Evolutionary conservation across 768 basidiomycete species (phyloP), one percentile per base, ranked within the genome.

Genomic region (Boletus insuetus): DNA sequence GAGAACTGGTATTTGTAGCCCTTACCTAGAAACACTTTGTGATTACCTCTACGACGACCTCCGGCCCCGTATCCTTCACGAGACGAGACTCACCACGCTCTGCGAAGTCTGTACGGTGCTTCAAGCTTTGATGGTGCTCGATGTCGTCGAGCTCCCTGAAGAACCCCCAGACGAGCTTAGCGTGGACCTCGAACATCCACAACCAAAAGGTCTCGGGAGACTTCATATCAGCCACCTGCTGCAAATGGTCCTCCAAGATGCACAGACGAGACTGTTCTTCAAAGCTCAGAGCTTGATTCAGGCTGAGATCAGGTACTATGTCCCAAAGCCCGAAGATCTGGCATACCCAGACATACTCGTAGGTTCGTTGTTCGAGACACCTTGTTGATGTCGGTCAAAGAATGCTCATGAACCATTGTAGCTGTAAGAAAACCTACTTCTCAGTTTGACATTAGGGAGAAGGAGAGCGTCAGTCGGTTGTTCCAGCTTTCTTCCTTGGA

Each of bases 21-120:
- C 84, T 56, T 98, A 93, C 73, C 80, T 99, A 22, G 94, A 97
- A 74, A 86, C 81, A 3, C 79, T 98, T 0, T 98, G 94, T 61
- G 96, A 98, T 72, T 82, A 93, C 62, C 83, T 99, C 34, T 97
- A 95, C 67, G 97, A 98, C 68, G 93, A 95, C 59, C 82, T 99
- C 1, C 89, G 96, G 1, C 97, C 96, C 6, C 86, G 95, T 6
- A 98, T 99, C 58, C 80, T 98, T 3, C 95, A 98, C 63, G 96
- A 98, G 65, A 86, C 88, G 0, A 84, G 89, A 6, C 82, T 99
- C 44, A 87, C 87, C 1, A 86, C 85, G 0, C 83, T 99, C 2
- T 95, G 94, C 67, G 91, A 95, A 69, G 92, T 98, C 24, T 99
- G 96, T 77, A 98, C 93, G 0, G 92, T 99, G 19, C 78, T 99